phyloP scores from a whole-genome alignment of 108 stramenopile species.

The Stephanodiscus triporus region DNA sequence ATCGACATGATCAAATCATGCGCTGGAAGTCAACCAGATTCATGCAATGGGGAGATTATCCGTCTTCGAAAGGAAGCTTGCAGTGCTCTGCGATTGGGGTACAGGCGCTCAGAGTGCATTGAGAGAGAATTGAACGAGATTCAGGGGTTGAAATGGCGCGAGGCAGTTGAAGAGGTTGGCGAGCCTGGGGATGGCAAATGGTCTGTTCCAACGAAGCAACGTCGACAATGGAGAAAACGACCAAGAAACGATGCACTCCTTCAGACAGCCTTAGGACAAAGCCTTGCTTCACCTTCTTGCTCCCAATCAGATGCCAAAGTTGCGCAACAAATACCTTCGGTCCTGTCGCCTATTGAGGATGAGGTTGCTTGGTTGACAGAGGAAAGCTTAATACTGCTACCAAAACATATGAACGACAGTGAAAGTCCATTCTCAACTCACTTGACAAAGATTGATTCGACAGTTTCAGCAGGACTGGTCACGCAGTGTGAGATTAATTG shows the following conservation, averaged over 20 bases:
- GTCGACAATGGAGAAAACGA: slow-evolving; percentile 13
- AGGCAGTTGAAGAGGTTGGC: slow-evolving; percentile 23
- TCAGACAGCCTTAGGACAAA: background rate
- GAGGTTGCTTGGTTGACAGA: slow-evolving; percentile 34
- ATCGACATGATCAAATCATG: background rate
- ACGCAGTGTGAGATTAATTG: slow-evolving; percentile 38
- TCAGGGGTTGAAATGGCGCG: slow-evolving; percentile 4
- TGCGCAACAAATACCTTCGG: background rate
- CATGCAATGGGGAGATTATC: background rate
- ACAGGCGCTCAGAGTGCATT: slow-evolving; percentile 28
- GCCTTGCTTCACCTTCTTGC: background rate
- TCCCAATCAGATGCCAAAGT: slow-evolving; percentile 3
- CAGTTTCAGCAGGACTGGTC: slow-evolving; percentile 27
- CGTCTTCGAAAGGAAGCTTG: slow-evolving; percentile 19
- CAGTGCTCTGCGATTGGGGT: slow-evolving; percentile 31
- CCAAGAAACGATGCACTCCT: slow-evolving; percentile 1
- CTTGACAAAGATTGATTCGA: background rate
- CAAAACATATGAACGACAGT: slow-evolving; percentile 1
- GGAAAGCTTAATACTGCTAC: slow-evolving; percentile 35
- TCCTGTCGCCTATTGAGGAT: slow-evolving; percentile 15
- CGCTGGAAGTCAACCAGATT: background rate
- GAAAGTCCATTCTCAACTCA: background rate
- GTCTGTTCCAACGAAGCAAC: background rate
- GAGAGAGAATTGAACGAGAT: slow-evolving; percentile 23
- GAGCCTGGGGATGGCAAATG: slow-evolving; percentile 13